phyloP scores from a whole-genome alignment of 768 basidiomycete species.

The Tricholoma saponaceum region DNA sequence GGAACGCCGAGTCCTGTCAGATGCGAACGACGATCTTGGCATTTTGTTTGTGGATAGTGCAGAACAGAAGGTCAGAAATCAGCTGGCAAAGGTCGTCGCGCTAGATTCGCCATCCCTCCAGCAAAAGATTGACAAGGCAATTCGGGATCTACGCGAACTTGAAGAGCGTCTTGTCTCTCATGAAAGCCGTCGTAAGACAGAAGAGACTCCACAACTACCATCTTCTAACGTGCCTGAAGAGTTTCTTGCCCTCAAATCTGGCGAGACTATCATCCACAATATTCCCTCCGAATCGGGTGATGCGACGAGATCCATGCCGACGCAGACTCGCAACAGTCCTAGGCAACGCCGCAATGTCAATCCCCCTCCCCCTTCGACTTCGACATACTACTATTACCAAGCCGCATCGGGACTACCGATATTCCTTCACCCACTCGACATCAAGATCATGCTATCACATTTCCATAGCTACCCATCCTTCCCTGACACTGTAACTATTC shows the following conservation, averaged over 20 bases:
- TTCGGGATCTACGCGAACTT: slow-evolving; percentile 52
- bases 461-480: slow-evolving; percentile 79
- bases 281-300: slow-evolving; percentile 6
- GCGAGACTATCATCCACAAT: slow-evolving; percentile 11
- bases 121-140: slow-evolving; percentile 59
- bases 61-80: slow-evolving; percentile 66
- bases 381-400: slow-evolving; percentile 96
- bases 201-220: slow-evolving; percentile 12
- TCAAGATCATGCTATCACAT: slow-evolving; percentile 85
- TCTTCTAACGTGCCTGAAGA: slow-evolving; percentile 50
- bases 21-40: slow-evolving; percentile 73
- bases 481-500: slow-evolving; percentile 75
- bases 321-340: slow-evolving; percentile 37
- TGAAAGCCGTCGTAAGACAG: slow-evolving; percentile 25
- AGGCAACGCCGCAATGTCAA: slow-evolving; percentile 77
- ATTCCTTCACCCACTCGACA: slow-evolving; percentile 94
- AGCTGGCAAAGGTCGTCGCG: slow-evolving; percentile 75
- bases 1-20: slow-evolving; percentile 64
- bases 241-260: slow-evolving; percentile 44
- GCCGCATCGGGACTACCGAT: slow-evolving; percentile 86
- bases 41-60: slow-evolving; percentile 78
- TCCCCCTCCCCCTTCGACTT: slow-evolving; percentile 81
- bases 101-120: slow-evolving; percentile 67
- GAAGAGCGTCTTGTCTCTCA: slow-evolving; percentile 36
- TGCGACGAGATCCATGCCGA: slow-evolving; percentile 10